These are phyloP conservation scores for Martensiomyces pterosporus DNA, from an alignment of 192 early-diverging fungal species.

Conservation along the genomic window DNA sequence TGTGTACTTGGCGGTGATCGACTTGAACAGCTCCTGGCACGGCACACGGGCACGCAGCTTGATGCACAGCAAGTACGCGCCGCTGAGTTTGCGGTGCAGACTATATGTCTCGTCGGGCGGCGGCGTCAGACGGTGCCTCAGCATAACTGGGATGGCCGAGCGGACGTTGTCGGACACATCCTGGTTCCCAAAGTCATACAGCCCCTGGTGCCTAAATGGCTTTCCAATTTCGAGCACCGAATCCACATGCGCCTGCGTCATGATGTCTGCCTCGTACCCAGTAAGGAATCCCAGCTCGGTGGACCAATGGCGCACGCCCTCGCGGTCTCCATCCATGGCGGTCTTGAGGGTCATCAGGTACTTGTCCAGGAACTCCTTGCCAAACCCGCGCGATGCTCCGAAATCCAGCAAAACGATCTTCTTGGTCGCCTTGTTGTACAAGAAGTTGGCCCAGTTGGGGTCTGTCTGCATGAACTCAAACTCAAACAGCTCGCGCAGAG, in stretches of 20 bases:
- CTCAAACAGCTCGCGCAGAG: constrained; percentile 84
- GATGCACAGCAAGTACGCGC: constrained; percentile 87
- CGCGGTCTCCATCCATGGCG: constrained; percentile 67
- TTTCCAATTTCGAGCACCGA: constrained; percentile 83
- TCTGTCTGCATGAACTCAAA: constrained; percentile 99
- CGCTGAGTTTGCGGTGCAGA: constrained; percentile 90
- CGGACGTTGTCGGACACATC: constrained; percentile 79
- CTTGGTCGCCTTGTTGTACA: constrained; percentile 66
- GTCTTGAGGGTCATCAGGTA: constrained; percentile 76
- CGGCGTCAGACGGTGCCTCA: constrained; percentile 87
- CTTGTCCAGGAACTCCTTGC: constrained; percentile 63
- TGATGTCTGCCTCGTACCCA: constrained; percentile 83
- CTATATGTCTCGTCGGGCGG: constrained; percentile 99
- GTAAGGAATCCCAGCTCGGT: constrained; percentile 86
- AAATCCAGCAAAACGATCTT: constrained; percentile 91
- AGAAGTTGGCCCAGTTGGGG: constrained; percentile 98
- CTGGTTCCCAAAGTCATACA: constrained; percentile 81
- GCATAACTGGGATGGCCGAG: constrained; percentile 90
- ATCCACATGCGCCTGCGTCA: constrained; percentile 83
- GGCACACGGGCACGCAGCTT: constrained; percentile 64
- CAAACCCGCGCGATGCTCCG: constrained; percentile 84
- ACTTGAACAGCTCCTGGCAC: constrained; percentile 40
- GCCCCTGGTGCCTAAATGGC: constrained; percentile 61
- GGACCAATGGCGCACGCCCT: constrained; percentile 72
- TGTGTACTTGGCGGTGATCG: constrained; percentile 30